Base-by-base conservation (phyloP, 1,284 basidiomycete genomes). In the Pholiota adiposa region DNA sequence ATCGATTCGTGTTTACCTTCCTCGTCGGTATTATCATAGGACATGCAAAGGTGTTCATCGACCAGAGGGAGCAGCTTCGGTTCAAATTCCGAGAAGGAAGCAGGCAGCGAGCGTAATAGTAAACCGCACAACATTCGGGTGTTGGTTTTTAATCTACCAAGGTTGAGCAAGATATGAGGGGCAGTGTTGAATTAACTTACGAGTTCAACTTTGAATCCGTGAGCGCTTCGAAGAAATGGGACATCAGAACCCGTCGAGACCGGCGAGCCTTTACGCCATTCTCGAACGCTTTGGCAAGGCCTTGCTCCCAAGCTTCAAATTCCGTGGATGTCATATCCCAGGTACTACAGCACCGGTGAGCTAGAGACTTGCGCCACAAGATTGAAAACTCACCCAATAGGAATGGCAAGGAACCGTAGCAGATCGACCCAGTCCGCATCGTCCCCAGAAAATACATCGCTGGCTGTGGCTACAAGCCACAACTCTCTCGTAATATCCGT, bases 301-400 rank as follows among this genome's bases (percentile, higher is more conserved):
- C 63, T 5, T 56, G 48, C 16, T 73, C 66, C 81, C 82, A 84
- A 0, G 71, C 63, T 36, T 75, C 67, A 14, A 75, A 54, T 57
- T 83, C 83, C 1, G 61, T 52, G 7, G 69, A 61, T 1, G 73
- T 75, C 67, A 84, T 70, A 18, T 54, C 64, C 83, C 83, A 83
- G 6, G 65, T 61, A 40, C 83, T 84, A 54, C 11, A 65, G 21
- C 14, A 5, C 14, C 16, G 23, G 31, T 34, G 19, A 48, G n/a
- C 16, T 40, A 29, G 5, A 34, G 29, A 16, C 9, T 23, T 14
- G 18, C 12, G n/a, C 21, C 21, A 58, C 44, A 40, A 12, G 51
- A 12, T 8, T 5, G 36, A 33, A 19, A 4, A 69, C 72, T 44
- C 57, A 86, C 85, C 76, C 70, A 48, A 84, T 65, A 4, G 85